phyloP scores from a whole-genome alignment of 129 eudicot genomes.

The Flaveria ramosissima region DNA sequence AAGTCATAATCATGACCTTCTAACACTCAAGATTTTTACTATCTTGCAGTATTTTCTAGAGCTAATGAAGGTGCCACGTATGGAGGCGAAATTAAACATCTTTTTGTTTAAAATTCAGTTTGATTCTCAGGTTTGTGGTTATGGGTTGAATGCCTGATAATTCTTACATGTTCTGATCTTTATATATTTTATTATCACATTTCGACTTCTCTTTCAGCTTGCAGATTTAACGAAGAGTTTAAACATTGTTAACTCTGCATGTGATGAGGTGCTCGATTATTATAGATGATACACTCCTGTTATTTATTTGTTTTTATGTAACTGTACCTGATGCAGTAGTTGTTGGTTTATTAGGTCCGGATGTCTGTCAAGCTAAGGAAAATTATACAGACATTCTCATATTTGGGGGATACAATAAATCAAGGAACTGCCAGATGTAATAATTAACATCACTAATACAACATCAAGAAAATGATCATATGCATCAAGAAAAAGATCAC shows the following conservation, averaged over 20 bases:
- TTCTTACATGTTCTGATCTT: too few species aligned
- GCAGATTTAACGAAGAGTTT: slow-evolving; percentile 53
- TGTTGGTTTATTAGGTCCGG: slow-evolving; percentile 55
- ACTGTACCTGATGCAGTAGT: slow-evolving; percentile 10
- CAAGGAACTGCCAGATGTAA: slow-evolving; percentile 91
- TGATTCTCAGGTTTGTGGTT: slow-evolving; percentile 57
- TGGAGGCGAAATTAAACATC: slow-evolving; percentile 70
- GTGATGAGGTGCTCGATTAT: slow-evolving; percentile 69
- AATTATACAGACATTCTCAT: slow-evolving; percentile 62
- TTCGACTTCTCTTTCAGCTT: too few species aligned
- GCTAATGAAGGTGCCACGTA: slow-evolving; percentile 91
- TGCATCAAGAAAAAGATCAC: slow-evolving; percentile 13
- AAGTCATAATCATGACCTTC: neutral
- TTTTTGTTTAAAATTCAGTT: slow-evolving; percentile 76
- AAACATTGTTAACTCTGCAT: slow-evolving; percentile 61
- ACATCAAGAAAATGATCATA: too few species aligned
- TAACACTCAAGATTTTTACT: neutral
- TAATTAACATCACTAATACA: too few species aligned
- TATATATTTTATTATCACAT: too few species aligned
- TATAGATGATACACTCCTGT: neutral
- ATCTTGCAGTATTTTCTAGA: slow-evolving; percentile 64
- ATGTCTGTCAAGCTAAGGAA: slow-evolving; percentile 67
- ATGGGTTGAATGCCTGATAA: neutral
- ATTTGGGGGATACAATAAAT: slow-evolving; percentile 73
- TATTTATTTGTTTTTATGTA: too few species aligned